Evolutionary conservation across 2,329 filamentous ascomycete genomes (phyloP), one percentile per base, ranked within the genome.

Genomic region (Colletotrichum tabaci): DNA sequence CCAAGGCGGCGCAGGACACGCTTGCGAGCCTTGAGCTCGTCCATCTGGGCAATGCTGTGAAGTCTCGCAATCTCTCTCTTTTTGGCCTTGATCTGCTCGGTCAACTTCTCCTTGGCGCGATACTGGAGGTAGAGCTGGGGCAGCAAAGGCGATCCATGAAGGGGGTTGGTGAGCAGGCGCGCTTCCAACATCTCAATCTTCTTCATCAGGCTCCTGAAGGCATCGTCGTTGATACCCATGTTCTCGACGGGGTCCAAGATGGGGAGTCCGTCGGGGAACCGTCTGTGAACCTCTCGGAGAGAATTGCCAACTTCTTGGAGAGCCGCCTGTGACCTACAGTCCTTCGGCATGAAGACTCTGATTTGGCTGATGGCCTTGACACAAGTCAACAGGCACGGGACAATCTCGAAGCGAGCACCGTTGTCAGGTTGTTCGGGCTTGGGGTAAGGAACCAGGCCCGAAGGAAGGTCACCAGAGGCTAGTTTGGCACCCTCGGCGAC

Each of bases 111-210:
- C 87, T 99, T 99, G 73, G 87, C 87, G 21, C 91, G 90, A 80
- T 98, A 98, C 80, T 95, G 93, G 52, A 95, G 91, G 87, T 96
- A 99, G 2, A 98, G 88, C 61, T 92, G 92, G 0, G 93, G 90
- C 12, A 99, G 86, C 44, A 94, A 89, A 2, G 95, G 94, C 5
- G 95, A 98, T 72, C 96, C 93, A 81, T 99, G 96, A 18, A 99
- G 88, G 5, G 96, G 95, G 80, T 98, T 98, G 16, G 94, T 90
- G 38, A 98, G 84, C 26, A 99, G 86, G 63, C 94, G 92, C 6
- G 96, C 96, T 83, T 99, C 96, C 2, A 99, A 89, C 13, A 98
- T 94, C 83, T 99, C 96, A 73, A 99, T 98, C 89, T 98, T 98
- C 82, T 95, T 86, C 67, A 98, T 88, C 4, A 98, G 89, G 80